Base-by-base conservation (phyloP, 2,329 filamentous ascomycete genomes). In the Fusarium mexicanum region DNA sequence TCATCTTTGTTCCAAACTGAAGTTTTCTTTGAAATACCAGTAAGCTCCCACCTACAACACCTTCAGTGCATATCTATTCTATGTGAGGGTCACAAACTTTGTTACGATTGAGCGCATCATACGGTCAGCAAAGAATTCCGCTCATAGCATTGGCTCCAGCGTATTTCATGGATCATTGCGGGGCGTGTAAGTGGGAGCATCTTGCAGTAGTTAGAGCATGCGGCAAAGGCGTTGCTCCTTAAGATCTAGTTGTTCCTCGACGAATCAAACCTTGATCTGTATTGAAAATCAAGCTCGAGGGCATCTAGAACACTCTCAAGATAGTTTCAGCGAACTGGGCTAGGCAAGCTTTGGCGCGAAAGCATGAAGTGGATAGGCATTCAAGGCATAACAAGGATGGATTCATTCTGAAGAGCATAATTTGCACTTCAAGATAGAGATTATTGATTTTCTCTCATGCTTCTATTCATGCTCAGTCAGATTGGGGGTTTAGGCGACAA, bases 81-180 rank as follows among this genome's bases (percentile, higher is more conserved):
- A 40, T 33, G 26, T 16, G 33, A 29, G 31, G 53, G 13, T 24
- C n/a, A 12, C 7, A 29, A 31, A 11, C 17, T 22, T 26, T 48
- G 24, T 38, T 61, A 33, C 35, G 29, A 18, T 40, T 55, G 24
- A 57, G 62, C 41, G 61, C 44, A 64, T 70, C 54, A 48, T 67
- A 31, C 20, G 24, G 65, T 74, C 72, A 75, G 61, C 69, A 62
- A 33, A 41, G 47, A 73, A 62, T 73, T 16, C 22, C 43, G 29
- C 40, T 64, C 61, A 43, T 47, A 37, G 48, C 26, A 75, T 75
- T 75, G 72, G 72, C 40, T 61, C 55, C 35, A 55, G 35, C 51
- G 58, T 38, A 18, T 22, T 20, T 31, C 35, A 41, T 40, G 16
- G 17, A 60, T n/a, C 47, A n/a, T 20, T 29, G n/a, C 43, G 48